These are phyloP conservation scores for Daldinia childiae DNA, from an alignment of 495 filamentous ascomycete species.

Conservation along the genomic window DNA sequence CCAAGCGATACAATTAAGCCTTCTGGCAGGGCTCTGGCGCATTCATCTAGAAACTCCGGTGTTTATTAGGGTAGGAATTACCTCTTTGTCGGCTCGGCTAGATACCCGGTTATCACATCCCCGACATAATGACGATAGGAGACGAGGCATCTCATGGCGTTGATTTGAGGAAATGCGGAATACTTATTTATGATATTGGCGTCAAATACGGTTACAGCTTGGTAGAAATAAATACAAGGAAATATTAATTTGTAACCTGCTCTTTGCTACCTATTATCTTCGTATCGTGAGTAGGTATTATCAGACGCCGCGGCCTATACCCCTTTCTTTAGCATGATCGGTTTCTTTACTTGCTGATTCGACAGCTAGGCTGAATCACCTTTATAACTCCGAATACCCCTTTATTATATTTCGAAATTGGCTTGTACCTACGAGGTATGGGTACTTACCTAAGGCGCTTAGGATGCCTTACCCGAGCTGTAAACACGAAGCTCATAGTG, in stretches of 20 bases:
- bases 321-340: too few relatives aligned
- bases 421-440: too few relatives aligned
- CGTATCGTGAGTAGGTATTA: not conserved
- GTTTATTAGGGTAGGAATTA: slow-evolving; percentile 1
- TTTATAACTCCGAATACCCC: too few relatives aligned
- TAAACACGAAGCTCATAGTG: too few relatives aligned
- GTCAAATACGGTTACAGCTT: slow-evolving; percentile 17
- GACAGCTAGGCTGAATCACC: too few relatives aligned
- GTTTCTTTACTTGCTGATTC: too few relatives aligned
- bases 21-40: not conserved
- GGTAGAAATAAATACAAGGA: slow-evolving; percentile 17
- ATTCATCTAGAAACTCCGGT: not conserved
- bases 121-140: not conserved
- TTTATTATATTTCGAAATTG: too few relatives aligned
- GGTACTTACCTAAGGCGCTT: too few relatives aligned
- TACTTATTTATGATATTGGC: slow-evolving; percentile 27
- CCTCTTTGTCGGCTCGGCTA: slow-evolving; percentile 13
- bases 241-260: slow-evolving; percentile 2
- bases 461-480: too few relatives aligned
- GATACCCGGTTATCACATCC: slow-evolving; percentile 1
- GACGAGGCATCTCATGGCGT: slow-evolving; percentile 37
- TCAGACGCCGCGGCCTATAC: too few relatives aligned
- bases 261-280: not conserved
- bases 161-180: slow-evolving; percentile 20
- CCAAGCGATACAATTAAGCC: slow-evolving; percentile 55